A percentile compares a stretch with the other conserved stretches of the same genome.
Evolutionary conservation across 257 asterid species (phyloP).

Genomic region (Lithospermum erythrorhizon): DNA sequence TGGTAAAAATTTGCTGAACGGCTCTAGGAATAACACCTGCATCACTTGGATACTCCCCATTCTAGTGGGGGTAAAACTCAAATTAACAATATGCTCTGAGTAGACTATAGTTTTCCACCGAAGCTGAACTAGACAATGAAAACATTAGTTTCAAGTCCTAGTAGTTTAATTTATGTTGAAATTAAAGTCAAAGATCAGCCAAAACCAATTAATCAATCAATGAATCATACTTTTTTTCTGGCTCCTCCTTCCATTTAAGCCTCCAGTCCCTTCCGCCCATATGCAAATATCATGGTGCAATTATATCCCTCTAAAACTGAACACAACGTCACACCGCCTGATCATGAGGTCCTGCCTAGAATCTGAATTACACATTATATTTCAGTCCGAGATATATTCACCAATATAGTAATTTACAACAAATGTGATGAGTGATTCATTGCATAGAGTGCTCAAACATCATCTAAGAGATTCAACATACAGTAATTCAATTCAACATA

Average conservation of each 20-base stretch:
- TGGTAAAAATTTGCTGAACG: conserved; percentile 81
- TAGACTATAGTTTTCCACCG: too few relatives aligned
- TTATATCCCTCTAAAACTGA: conserved; percentile 43
- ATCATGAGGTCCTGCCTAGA: conserved; percentile 37
- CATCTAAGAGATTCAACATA: too few relatives aligned
- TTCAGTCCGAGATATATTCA: too few relatives aligned
- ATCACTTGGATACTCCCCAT: conserved; percentile 94
- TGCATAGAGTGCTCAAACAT: too few relatives aligned
- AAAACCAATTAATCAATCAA: neutral
- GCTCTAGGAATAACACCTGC: conserved; percentile 99
- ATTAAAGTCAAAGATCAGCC: neutral
- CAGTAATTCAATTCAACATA: too few relatives aligned
- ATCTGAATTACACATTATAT: conserved; percentile 20
- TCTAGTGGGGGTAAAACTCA: conserved; percentile 28
- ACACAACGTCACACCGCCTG: conserved; percentile 31
- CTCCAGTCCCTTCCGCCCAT: conserved; percentile 50
- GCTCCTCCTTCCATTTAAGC: conserved; percentile 60
- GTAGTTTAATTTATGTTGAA: too few relatives aligned
- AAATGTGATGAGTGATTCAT: too few relatives aligned
- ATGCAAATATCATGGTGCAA: conserved; percentile 50
- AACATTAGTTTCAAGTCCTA: too few relatives aligned
- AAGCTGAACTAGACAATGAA: too few relatives aligned
- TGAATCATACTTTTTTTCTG: conserved; percentile 29
- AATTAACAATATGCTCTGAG: neutral
- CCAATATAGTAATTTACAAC: too few relatives aligned